Base-by-base conservation (phyloP, 176 grass and related monocot genomes). In the Neostapfia colusana region DNA sequence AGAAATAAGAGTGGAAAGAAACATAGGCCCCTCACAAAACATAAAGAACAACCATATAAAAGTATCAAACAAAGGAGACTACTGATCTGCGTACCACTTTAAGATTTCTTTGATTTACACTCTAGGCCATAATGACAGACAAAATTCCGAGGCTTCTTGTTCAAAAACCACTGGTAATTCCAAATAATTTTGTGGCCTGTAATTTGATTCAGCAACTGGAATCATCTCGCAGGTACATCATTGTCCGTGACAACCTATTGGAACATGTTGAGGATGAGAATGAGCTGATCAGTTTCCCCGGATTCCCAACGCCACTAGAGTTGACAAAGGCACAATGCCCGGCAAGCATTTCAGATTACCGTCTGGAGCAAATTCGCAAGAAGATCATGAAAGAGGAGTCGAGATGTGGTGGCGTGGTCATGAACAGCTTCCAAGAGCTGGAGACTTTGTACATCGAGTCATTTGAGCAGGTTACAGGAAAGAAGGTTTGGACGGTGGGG, bases 401-500 rank as follows among this genome's bases (percentile, higher is more conserved):
- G 37, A 79, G 20, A 63, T 54, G 79, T 7, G 72, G 71, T 24
- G 90, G 85, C 26, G 40, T 86, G 21, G 76, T 97, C 65, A 55
- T 82, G 59, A 97, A 97, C 63, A 97, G 72, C 75, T 97, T 92
- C 65, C 17, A 72, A 24, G 82, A 87, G 34, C 70, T 90, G 20
- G 93, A 97, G 81, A 16, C 76, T 53, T 8, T 73, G 39, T 90
- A 82, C 66, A 61, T 88, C 1, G 79, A 89, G 1, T 80, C 65
- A 26, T 86, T 79, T n/a, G 36, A 77, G 56, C 74, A 81, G 28
- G 54, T 10, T 3, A 72, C 44, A 10, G 73, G 72, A 38, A 87
- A 90, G 70, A 88, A 88, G 67, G 70, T 88, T 15, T 92, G 84
- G 80, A 43, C 83, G 6, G 20, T 97, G 65, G 93, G 93, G 5